These are phyloP conservation scores for Rhododendron simsii DNA, from an alignment of 148 eudicot genomes.

Conservation along the genomic window DNA sequence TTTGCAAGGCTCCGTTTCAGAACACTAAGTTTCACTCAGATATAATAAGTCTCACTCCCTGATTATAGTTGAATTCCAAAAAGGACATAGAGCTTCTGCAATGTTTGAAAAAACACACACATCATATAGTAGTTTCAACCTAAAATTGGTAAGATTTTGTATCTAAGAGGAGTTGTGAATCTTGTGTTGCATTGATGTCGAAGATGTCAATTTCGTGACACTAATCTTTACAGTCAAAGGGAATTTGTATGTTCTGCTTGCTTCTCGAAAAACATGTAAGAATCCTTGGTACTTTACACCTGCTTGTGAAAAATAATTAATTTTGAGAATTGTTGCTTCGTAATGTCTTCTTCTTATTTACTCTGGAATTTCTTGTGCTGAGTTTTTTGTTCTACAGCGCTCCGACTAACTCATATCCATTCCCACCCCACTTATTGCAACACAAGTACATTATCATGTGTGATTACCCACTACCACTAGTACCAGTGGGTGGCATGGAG, in stretches of 20 bases:
- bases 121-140: neutral
- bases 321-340: neutral
- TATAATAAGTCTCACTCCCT: neutral
- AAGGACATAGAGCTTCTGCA: neutral
- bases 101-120: neutral
- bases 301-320: neutral
- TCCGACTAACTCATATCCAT: neutral
- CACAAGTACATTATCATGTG: neutral
- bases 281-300: neutral
- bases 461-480: neutral
- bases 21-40: neutral
- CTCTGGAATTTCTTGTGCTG: neutral
- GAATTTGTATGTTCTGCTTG: neutral
- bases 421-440: neutral
- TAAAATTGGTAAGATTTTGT: neutral
- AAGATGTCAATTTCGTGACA: neutral
- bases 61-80: neutral
- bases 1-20: neutral
- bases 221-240: too few relatives aligned
- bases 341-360: neutral
- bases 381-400: neutral
- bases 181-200: neutral
- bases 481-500: too few relatives aligned
- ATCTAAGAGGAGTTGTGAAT: neutral
- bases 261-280: neutral